Base-by-base conservation (phyloP, 805 yeast genomes). In the Kuraishia molischiana region DNA sequence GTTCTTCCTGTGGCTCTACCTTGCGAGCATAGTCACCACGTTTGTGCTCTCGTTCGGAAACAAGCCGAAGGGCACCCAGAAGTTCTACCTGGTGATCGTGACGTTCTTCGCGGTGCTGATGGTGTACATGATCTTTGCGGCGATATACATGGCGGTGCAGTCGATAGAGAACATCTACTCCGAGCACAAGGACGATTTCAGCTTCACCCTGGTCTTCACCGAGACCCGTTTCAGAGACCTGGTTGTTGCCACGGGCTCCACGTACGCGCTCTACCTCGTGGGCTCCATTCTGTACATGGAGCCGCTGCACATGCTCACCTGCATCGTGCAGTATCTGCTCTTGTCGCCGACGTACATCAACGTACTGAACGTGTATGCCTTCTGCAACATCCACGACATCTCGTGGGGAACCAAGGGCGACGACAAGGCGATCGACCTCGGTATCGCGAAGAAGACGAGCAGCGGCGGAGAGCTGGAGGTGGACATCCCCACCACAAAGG, bases 321-420 rank as follows among this genome's bases (percentile, higher is more conserved):
- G 92, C 36, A 84, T 87, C 56, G 48, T 74, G 19, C 98, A 90
- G 59, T 90, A 90, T 54, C 57, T 90, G 41, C 59, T 90, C 43
- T 59, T 90, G 40, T 78, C 89, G 44, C 98, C 98, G 0, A 76
- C 94, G 0, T 92, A 89, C 57, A 79, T 87, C 59, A 89, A 90
- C 52, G 90, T 89, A 38, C 66, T 90, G 53, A 87, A 86, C 58
- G 90, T 90, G 43, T 90, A 90, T 60, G 95, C 97, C 2, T 89
- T 90, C 57, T 89, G 97, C 66, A 90, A 90, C 59, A 81, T 90
- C 43, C 95, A 90, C 58, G 98, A 90, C 64, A 79, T 90, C 35
- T 84, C 96, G 5, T 90, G 97, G 97, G 97, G 97, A 56, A 90
- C 95, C 3, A 85, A 89, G 57, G 95, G 95, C 35, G 85, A 79